phyloP scores from a whole-genome alignment of 2,329 filamentous ascomycete species.

The Dactylellina drechsleri region DNA sequence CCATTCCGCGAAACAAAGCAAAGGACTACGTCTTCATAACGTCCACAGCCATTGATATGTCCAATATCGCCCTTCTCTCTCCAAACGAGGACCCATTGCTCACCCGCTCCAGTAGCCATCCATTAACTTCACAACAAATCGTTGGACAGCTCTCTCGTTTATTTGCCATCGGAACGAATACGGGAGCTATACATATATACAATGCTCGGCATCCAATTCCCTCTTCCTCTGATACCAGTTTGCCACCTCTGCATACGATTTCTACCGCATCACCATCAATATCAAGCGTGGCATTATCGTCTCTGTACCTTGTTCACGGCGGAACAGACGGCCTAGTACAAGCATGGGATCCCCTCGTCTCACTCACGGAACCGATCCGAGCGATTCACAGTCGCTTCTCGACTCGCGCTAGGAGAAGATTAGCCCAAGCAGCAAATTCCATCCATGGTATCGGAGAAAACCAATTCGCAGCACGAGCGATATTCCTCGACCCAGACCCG shows the following conservation, averaged over 20 bases:
- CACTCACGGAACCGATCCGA: slow-evolving; percentile 78
- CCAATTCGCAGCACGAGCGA: slow-evolving; percentile 82
- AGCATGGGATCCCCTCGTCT: slow-evolving; percentile 94
- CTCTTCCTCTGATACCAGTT: slow-evolving; percentile 64
- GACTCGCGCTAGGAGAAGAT: slow-evolving; percentile 80
- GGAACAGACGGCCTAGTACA: slow-evolving; percentile 95
- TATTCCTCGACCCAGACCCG: slow-evolving; percentile 86
- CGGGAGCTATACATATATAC: slow-evolving; percentile 83
- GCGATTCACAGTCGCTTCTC: slow-evolving; percentile 88
- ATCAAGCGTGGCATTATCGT: slow-evolving; percentile 81
- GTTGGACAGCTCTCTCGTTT: slow-evolving; percentile 86
- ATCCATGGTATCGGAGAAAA: slow-evolving; percentile 76
- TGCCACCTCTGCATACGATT: slow-evolving; percentile 79
- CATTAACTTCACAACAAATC: slow-evolving; percentile 69
- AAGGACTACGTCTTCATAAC: slow-evolving; percentile 72
- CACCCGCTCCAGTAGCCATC: slow-evolving; percentile 57
- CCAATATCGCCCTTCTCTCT: slow-evolving; percentile 76
- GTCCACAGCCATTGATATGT: slow-evolving; percentile 77
- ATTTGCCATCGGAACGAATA: slow-evolving; percentile 81
- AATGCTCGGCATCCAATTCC: slow-evolving; percentile 75
- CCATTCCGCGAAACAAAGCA: slow-evolving; percentile 35
- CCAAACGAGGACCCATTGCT: slow-evolving; percentile 81
- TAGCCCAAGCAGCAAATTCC: slow-evolving; percentile 67
- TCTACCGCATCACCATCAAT: slow-evolving; percentile 91
- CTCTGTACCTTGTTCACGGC: slow-evolving; percentile 88